These are phyloP conservation scores for Pichia sp. DNA, from an alignment of 1,139 yeast genomes.

Conservation along the genomic window DNA sequence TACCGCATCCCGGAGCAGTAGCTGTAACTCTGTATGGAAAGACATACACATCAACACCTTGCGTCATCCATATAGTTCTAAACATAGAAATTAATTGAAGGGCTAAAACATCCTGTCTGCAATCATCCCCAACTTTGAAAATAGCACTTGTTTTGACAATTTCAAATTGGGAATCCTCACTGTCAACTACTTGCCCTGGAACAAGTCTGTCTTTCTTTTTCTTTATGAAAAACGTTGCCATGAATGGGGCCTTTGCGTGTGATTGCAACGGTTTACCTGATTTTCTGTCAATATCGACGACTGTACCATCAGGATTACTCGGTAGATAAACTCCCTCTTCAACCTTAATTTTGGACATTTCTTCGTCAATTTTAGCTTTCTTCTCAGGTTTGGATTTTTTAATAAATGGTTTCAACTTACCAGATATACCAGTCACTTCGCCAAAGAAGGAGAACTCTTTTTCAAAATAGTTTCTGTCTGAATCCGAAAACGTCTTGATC, in stretches of 20 bases:
- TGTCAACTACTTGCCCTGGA: conserved; percentile 14
- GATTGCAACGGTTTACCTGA: conserved; percentile 97
- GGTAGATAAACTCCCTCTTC: conserved; percentile 89
- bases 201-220: conserved; percentile 44
- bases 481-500: conserved; percentile 55
- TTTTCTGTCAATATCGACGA: conserved; percentile 84
- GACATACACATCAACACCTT: conserved; percentile 86
- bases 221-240: conserved; percentile 89
- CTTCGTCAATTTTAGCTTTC: conserved; percentile 94
- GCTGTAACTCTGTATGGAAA: conserved; percentile 96
- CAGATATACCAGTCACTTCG: conserved; percentile 90
- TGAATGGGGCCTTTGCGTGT: conserved; percentile 97
- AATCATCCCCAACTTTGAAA: conserved; percentile 98
- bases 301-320: conserved; percentile 93
- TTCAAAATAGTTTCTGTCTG: conserved; percentile 66
- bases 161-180: conserved; percentile 25
- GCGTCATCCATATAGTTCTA: conserved; percentile 81
- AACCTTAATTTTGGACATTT: conserved; percentile 76
- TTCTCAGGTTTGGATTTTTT: conserved; percentile 94
- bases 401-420: conserved; percentile 89
- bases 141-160: conserved; percentile 70
- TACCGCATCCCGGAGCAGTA: conserved; percentile 99
- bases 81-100: conserved; percentile 88
- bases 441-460: conserved; percentile 85
- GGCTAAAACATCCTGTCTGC: conserved; percentile 95